Conservation (phyloP, 345 rosid species). For the Pelargonium nanum region DNA sequence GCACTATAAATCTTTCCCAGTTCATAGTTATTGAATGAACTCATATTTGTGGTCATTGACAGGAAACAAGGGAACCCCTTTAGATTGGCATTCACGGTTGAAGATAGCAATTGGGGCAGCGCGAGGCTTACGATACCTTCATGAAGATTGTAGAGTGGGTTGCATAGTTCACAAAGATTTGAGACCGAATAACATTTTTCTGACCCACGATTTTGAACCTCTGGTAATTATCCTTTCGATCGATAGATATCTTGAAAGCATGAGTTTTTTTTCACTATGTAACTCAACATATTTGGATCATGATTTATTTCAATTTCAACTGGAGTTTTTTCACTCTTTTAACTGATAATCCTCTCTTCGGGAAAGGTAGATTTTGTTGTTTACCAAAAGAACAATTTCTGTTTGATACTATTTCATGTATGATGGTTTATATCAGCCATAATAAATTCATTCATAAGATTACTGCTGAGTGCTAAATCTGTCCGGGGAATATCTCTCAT, state of each 20-base stretch:
- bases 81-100: conserved; percentile 49
- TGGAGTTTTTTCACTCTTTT: not conserved
- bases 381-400: not conserved
- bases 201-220: conserved; percentile 68
- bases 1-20: not conserved
- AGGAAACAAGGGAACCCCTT: conserved; percentile 27
- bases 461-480: not conserved
- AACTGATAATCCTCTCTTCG: conserved; percentile 1
- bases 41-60: conserved; percentile 10
- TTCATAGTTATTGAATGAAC: not conserved
- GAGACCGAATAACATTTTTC: conserved; percentile 53
- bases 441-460: too few relatives aligned
- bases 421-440: not conserved
- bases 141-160: conserved; percentile 78
- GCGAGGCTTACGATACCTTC: conserved; percentile 60
- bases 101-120: conserved; percentile 65
- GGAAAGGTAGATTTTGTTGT: not conserved
- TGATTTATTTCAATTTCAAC: not conserved
- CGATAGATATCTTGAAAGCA: not conserved
- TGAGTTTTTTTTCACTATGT: not conserved
- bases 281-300: not conserved
- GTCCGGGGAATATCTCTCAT: not conserved
- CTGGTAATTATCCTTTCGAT: conserved; percentile 26
- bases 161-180: conserved; percentile 59
- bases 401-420: not conserved